A percentile compares a stretch with the other conserved stretches of the same genome.
phyloP scores from a whole-genome alignment of 768 basidiomycete species.

The Rhodotorula paludigena region DNA sequence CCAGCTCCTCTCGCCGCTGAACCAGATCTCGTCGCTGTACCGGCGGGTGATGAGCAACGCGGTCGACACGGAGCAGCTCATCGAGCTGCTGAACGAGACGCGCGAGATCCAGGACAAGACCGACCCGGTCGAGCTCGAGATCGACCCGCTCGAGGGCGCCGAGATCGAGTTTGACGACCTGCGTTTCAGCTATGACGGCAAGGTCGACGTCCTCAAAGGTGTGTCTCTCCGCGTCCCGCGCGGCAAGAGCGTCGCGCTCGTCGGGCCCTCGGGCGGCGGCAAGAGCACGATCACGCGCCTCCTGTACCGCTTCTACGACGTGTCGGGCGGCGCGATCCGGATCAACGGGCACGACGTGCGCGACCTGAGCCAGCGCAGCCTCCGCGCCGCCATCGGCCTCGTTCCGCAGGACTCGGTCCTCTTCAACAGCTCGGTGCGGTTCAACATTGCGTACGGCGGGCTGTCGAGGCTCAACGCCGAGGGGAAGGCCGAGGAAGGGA shows the following conservation, averaged over 20 bases:
- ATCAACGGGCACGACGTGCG: constrained; percentile 77
- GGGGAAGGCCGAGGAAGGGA: constrained; percentile 50
- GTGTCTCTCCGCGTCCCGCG: constrained; percentile 85
- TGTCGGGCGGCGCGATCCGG: constrained; percentile 57
- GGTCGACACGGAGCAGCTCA: constrained; percentile 59
- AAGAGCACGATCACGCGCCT: constrained; percentile 58
- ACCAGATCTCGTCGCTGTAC: constrained; percentile 4
- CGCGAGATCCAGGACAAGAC: constrained; percentile 78
- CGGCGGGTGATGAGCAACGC: constrained; percentile 7
- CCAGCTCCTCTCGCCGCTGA: constrained; percentile 49
- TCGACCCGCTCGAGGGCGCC: constrained; percentile 55
- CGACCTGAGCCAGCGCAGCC: constrained; percentile 72
- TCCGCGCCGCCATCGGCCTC: constrained; percentile 77
- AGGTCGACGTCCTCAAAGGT: constrained; percentile 58
- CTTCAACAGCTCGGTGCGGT: constrained; percentile 34
- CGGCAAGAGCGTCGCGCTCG: constrained; percentile 80
- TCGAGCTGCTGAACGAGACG: constrained; percentile 73
- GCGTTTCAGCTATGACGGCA: constrained; percentile 65
- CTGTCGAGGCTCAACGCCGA: constrained; percentile 2
- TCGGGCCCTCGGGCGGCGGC: constrained; percentile 74
- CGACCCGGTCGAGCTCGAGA: constrained; percentile 61
- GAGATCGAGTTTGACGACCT: constrained; percentile 90
- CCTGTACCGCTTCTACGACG: constrained; percentile 86
- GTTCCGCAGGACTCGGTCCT: constrained; percentile 71
- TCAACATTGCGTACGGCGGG: constrained; percentile 57